These are phyloP conservation scores for Chlamydomonas reinhardtii DNA, from an alignment of 163 green algal species.

Conservation along the genomic window DNA sequence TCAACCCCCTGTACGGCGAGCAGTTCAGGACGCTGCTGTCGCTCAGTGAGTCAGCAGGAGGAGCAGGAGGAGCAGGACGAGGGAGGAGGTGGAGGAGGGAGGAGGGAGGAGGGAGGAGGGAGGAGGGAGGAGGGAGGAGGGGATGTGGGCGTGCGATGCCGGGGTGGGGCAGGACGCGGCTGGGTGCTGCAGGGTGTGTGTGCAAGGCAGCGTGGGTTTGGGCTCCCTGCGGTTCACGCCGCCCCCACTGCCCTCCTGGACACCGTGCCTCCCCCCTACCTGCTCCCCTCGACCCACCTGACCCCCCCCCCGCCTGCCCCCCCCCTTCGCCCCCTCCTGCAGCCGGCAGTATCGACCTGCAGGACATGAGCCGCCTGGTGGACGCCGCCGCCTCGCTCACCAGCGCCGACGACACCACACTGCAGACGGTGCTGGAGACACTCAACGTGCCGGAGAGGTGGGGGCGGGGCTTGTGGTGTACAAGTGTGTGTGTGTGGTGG, in stretches of 20 bases:
- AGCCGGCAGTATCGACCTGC: conserved; percentile 79
- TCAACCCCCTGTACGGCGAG: conserved; percentile 97
- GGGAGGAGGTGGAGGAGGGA: not conserved
- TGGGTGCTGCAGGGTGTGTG: no score
- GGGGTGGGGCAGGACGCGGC: no score
- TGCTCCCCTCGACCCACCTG: no score
- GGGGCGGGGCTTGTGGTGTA: not conserved
- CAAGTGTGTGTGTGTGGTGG: not conserved
- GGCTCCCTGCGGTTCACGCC: no score
- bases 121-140: not conserved
- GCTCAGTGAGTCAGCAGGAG: conserved; percentile 50
- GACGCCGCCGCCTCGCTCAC: conserved; percentile 93
- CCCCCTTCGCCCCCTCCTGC: not conserved
- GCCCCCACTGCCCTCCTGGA: no score
- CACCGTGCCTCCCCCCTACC: no score
- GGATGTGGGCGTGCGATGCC: no score
- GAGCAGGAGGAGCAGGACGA: not conserved
- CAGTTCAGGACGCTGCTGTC: conserved; percentile 86
- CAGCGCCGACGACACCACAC: conserved; percentile 79
- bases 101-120: not conserved
- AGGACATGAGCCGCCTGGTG: conserved; percentile 89
- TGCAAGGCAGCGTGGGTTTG: no score
- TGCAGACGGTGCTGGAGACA: conserved; percentile 89
- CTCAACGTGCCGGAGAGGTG: conserved; percentile 83
- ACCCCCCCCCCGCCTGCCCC: no score